Base-by-base conservation (phyloP, 257 asterid genomes). In the Marsdenia floribunda region DNA sequence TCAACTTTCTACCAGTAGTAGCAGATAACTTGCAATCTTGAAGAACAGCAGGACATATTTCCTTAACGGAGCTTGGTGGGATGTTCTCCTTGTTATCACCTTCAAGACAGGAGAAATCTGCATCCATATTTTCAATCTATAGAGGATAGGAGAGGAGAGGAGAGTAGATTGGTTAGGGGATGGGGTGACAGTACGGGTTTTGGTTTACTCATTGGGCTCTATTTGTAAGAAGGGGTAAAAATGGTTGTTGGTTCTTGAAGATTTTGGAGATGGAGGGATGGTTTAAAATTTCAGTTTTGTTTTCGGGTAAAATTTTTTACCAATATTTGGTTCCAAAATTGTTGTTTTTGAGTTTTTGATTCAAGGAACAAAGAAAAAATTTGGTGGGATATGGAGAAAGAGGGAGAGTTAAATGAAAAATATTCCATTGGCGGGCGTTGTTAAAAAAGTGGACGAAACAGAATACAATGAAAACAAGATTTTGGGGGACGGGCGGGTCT, bases 1-100 rank as follows among this genome's bases (percentile, higher is more conserved):
- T 78, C 47, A 75, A 73, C 65, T 71, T 71, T 75, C 6, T 21
- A 22, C 16, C 59, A 0, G 3, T 60, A 0, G 9, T 22, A n/a
- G 18, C 5, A 57, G 33, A 44, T 6, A 42, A 57, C 33, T 59
- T 80, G 70, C 54, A 16, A 10, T 21, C 77, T 72, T 58, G 37
- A 73, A 33, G 68, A 38, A 73, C 13, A 35, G 49, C 11, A 1
- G 67, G 71, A 68, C 40, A 8, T 50, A 76, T 2, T 59, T 76
- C 75, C 53, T 75, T 71, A 1, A 64, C 49, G 33, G 50, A 50
- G n/a, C 29, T 38, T 5, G 81, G 83, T 46, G 83, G 80, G 75
- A 87, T 67, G 64, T 86, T 88, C 84, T 88, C 88, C 68, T 84
- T 88, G 79, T 86, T 76, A 49, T 79, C 85, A 46, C 73, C 70